Evolutionary conservation across 176 grass and related monocot genomes (phyloP).

Genomic region (Cocos nucifera): DNA sequence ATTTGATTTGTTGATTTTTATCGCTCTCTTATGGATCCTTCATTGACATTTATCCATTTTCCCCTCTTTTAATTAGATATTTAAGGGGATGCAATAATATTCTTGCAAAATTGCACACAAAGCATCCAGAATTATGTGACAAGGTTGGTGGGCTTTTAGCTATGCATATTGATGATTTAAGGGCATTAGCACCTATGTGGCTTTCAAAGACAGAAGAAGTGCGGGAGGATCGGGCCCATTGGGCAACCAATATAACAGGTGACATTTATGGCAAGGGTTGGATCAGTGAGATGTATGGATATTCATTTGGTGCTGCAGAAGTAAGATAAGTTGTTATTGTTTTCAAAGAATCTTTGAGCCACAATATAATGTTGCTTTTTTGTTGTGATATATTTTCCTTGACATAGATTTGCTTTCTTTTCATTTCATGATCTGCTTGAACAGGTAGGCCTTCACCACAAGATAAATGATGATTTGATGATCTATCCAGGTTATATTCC

Average conservation of each 20-base stretch:
- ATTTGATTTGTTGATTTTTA: background rate
- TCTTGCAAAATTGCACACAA: slow-evolving; percentile 77
- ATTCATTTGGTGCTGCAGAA: slow-evolving; percentile 95
- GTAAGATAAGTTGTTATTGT: slow-evolving; percentile 38
- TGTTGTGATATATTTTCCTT: slow-evolving; percentile 4
- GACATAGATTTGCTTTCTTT: background rate
- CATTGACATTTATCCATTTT: slow-evolving; percentile 1
- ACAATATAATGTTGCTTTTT: slow-evolving; percentile 13
- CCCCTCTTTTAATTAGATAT: slow-evolving; percentile 42
- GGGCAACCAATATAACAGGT: slow-evolving; percentile 94
- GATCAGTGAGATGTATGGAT: slow-evolving; percentile 99
- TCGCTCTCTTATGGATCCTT: background rate
- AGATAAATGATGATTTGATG: slow-evolving; percentile 98
- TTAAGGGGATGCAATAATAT: slow-evolving; percentile 97
- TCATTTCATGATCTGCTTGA: slow-evolving; percentile 23
- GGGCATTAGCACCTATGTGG: slow-evolving; percentile 77
- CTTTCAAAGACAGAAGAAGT: slow-evolving; percentile 99
- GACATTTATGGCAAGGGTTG: slow-evolving; percentile 95
- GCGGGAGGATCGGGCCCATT: slow-evolving; percentile 75
- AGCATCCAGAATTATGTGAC: slow-evolving; percentile 91
- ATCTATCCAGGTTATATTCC: slow-evolving; percentile 95
- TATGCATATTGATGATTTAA: slow-evolving; percentile 92
- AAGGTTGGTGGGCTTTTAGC: slow-evolving; percentile 85
- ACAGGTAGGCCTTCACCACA: slow-evolving; percentile 84
- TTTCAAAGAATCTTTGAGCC: background rate